Evolutionary conservation across 139 green algal genomes (phyloP).

Genomic region (Chlamydomonas urium): DNA sequence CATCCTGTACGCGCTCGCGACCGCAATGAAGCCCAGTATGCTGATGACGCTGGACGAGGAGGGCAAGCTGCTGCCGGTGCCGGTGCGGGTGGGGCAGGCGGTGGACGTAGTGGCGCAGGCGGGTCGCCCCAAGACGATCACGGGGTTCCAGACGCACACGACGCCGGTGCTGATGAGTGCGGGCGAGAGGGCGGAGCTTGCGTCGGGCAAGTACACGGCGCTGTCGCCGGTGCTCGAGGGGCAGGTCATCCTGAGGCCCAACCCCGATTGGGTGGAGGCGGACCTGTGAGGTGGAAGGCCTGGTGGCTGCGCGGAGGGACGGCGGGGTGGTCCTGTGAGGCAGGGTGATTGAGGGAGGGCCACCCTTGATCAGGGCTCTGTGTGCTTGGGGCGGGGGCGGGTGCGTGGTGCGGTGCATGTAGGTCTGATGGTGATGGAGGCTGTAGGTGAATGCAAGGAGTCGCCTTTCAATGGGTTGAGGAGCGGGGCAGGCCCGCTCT

Average conservation of each 20-base stretch:
- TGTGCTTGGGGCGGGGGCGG: no score
- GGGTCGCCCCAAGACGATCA: conserved; percentile 97
- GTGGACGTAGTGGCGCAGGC: conserved; percentile 92
- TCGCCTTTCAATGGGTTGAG: no score
- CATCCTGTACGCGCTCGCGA: conserved; percentile 86
- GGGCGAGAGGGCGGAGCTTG: conserved; percentile 94
- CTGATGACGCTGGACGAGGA: conserved; percentile 93
- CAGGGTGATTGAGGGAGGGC: no score
- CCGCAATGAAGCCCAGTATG: conserved; percentile 93
- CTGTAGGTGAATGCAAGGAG: no score
- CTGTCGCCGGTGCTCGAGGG: conserved; percentile 83
- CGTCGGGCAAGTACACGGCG: conserved; percentile 90
- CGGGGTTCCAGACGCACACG: conserved; percentile 95
- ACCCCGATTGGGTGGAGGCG: conserved; percentile 91
- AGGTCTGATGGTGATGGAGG: no score
- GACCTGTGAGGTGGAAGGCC: no score
- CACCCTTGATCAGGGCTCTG: no score
- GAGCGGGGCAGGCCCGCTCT: no score
- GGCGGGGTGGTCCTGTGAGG: no score
- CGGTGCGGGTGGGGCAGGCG: conserved; percentile 83
- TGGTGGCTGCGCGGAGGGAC: no score
- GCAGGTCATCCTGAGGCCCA: conserved; percentile 89
- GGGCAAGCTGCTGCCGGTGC: conserved; percentile 75
- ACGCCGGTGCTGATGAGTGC: conserved; percentile 90
- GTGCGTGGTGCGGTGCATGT: no score